Evolutionary conservation across 345 rosid genomes (phyloP), one percentile per base, ranked within the genome.

Genomic region (Carallia pectinifolia): DNA sequence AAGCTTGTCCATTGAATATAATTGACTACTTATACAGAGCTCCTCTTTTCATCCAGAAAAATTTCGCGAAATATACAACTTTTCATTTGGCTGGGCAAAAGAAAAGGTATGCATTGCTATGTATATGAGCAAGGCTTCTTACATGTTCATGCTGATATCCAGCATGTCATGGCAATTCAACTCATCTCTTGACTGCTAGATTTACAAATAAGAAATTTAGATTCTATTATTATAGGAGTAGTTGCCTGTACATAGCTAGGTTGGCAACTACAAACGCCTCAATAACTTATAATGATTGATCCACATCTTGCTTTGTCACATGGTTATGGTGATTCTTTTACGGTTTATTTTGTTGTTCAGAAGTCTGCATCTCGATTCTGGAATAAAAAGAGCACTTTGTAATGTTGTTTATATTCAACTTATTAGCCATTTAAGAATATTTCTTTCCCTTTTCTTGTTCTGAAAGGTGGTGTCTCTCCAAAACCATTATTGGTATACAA

Each of bases 61-160:
- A 79, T 95, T 95, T 61, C 88, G 90, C 29, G 98, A 95, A 62
- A 92, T 95, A 59, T 89, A 95, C 78, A 92, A 90, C 82, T 95
- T 90, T 76, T 92, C 99, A 66, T 95, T 92, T 84, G 93, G 90
- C 64, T 95, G 99, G 98, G 98, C 98, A 64, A 95, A 88, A 82
- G 99, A 95, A 82, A 95, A 95, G 97, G 99, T 95, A 81, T 40
- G 33, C 31, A 12, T 7, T 72, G 65, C 67, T 53, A n/a, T 61
- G 12, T 65, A 52, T 9, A 34, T 13, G 4, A n/a, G 53, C 38
- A 10, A 31, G 17, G 7, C 16, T 18, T 67, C 60, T 9, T 34
- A 5, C 55, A 53, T 34, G 7, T 53, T 19, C 54, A 33, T 16
- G 47, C 8, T 63, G 27, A 31, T 39, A 29, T 33, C 38, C 62